Evolutionary conservation across 805 yeast genomes (phyloP).

Genomic region (Isabelozyma heimii): DNA sequence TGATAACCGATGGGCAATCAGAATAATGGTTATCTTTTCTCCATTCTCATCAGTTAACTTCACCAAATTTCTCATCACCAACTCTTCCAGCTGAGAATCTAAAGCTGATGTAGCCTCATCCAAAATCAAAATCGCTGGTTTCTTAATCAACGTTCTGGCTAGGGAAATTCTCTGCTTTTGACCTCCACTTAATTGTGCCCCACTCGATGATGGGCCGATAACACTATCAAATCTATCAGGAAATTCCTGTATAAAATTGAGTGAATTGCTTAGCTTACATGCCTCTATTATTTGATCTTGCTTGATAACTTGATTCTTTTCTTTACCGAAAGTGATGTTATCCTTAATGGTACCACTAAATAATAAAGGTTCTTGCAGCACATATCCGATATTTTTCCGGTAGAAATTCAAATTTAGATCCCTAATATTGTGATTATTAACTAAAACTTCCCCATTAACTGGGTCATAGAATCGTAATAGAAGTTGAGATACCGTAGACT

Average conservation of each 20-base stretch:
- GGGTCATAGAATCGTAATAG: conserved; percentile 85
- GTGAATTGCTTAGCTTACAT: conserved; percentile 68
- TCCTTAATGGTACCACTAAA: conserved; percentile 85
- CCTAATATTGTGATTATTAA: conserved; percentile 64
- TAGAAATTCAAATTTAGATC: conserved; percentile 69
- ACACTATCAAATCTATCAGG: conserved; percentile 80
- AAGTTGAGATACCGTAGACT: conserved; percentile 81
- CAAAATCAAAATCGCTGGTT: conserved; percentile 76
- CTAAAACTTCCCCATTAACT: conserved; percentile 53
- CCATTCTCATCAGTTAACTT: conserved; percentile 19
- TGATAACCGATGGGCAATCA: conserved; percentile 88
- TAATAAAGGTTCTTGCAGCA: conserved; percentile 87
- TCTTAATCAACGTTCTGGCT: conserved; percentile 78
- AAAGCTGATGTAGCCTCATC: conserved; percentile 96
- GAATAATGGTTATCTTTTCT: conserved; percentile 66
- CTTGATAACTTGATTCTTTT: conserved; percentile 47
- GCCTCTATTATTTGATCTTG: conserved; percentile 54
- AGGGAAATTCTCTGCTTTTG: conserved; percentile 91
- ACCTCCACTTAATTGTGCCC: conserved; percentile 86
- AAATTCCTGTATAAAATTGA: conserved; percentile 63
- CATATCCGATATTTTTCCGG: conserved; percentile 79
- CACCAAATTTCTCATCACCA: conserved; percentile 69
- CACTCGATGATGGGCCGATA: conserved; percentile 80
- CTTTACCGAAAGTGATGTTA: conserved; percentile 73
- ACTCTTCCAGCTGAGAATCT: conserved; percentile 83